Base-by-base conservation (phyloP, 306 rosid genomes). In the Urtica urens region DNA sequence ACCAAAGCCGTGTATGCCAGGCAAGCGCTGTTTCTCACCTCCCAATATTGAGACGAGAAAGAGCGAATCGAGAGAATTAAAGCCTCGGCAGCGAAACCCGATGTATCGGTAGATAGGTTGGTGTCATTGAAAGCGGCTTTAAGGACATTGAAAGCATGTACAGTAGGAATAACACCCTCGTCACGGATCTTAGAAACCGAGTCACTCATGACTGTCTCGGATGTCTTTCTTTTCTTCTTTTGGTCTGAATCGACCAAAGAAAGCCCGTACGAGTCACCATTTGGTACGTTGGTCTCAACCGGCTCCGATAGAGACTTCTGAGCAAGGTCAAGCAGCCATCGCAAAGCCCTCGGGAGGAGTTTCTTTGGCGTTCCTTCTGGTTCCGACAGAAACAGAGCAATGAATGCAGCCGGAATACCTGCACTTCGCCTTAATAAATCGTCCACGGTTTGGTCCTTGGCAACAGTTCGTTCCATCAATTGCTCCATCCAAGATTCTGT, bases 401-500 rank as follows among this genome's bases (percentile, higher is more conserved):
- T 78, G 65, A 85, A 85, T 25, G 95, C 94, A 54, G 99, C 95
- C 43, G 99, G 99, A 77, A 90, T 90, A 60, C 99, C 95, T 20
- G 99, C 99, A 74, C 99, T 90, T 77, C 99, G 84, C 72, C 99
- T 81, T 63, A 90, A 62, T 60, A 90, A 75, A 73, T 85, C 87
- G 73, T 90, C 92, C 60, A 90, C 95, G 38, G 71, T 58, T 60
- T 90, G 99, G 44, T 83, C 92, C 76, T 79, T 81, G 63, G 95
- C 81, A 29, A 76, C 68, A 15, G 87, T 84, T 78, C 95, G 75
- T 67, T 79, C 81, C 99, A 81, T 85, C 62, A 90, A 92, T 72
- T 90, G 92, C 59, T 81, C 85, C 95, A 90, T 84, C 99, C 99
- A 90, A 24, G 77, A 71, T 60, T 90, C 95, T 39, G 95, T 90